Evolutionary conservation across 179 eudicot species (phyloP).

Genomic region (Gypsophila paniculata): DNA sequence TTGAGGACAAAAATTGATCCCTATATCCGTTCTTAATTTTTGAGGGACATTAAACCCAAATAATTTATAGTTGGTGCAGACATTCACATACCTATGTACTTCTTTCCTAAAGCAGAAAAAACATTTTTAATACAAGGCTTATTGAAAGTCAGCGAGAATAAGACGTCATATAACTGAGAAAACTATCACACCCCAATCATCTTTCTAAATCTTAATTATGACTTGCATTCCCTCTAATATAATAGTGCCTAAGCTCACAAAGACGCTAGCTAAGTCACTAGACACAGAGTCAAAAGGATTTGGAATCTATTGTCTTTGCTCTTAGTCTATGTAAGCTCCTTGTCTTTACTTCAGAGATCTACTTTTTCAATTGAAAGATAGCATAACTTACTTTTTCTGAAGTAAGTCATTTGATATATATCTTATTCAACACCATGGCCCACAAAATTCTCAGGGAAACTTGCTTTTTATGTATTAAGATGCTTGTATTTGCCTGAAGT

Average conservation of each 20-base stretch:
- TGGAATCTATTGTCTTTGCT: not conserved
- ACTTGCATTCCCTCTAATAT: not conserved
- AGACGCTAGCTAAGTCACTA: not conserved
- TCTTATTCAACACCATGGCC: not conserved
- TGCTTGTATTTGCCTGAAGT: constrained; percentile 4
- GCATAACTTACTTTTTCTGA: not conserved
- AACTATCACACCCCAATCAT: not conserved
- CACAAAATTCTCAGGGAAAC: not conserved
- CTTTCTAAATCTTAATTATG: not conserved
- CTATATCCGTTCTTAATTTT: not conserved
- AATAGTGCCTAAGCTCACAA: not conserved
- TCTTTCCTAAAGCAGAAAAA: not conserved
- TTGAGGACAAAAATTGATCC: constrained; percentile 4
- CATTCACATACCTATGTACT: not conserved
- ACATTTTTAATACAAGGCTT: not conserved
- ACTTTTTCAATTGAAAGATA: not conserved
- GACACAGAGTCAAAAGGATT: not conserved
- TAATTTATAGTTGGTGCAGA: not conserved
- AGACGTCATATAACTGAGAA: not conserved
- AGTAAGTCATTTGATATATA: constrained; percentile 1
- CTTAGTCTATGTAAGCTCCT: not conserved
- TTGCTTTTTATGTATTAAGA: not conserved
- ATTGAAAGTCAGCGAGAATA: not conserved
- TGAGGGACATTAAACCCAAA: not conserved
- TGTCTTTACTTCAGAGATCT: not conserved